phyloP scores from a whole-genome alignment of 2,329 filamentous ascomycete species.

The Aspergillus japonicus region DNA sequence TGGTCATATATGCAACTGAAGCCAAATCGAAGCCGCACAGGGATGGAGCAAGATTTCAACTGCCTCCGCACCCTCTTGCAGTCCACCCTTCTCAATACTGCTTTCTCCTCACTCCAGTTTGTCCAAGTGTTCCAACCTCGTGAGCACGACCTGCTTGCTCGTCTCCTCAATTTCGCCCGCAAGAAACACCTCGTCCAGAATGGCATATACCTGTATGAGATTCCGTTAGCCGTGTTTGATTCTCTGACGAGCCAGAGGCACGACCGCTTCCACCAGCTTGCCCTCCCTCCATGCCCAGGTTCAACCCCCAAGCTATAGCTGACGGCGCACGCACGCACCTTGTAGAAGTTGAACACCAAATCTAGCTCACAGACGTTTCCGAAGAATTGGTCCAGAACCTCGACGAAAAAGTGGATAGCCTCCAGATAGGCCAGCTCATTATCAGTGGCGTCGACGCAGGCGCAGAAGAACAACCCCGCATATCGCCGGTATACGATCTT shows the following conservation, averaged over 20 bases:
- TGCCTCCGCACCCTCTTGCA: not conserved
- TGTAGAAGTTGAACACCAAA: constrained; percentile 72
- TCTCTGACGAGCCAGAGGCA: not conserved
- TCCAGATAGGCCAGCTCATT: constrained; percentile 97
- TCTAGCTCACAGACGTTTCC: constrained; percentile 98
- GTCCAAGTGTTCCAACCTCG: constrained; percentile 89
- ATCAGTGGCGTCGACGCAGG: constrained; percentile 97
- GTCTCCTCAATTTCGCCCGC: constrained; percentile 99
- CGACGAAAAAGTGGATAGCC: constrained; percentile 98
- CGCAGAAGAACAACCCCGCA: constrained; percentile 98
- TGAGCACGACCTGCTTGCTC: constrained; percentile 95
- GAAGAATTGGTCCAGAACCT: constrained; percentile 97
- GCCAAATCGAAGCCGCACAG: not conserved
- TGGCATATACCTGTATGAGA: constrained; percentile 75
- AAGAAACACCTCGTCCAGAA: constrained; percentile 95
- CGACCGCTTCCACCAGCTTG: not conserved
- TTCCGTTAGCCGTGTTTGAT: constrained; percentile 11
- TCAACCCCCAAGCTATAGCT: not conserved
- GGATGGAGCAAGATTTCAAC: not conserved
- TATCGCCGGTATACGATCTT: constrained; percentile 98
- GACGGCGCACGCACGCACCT: constrained; percentile 46
- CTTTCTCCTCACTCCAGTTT: constrained; percentile 73
- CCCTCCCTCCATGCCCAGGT: not conserved
- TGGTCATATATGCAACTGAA: constrained; percentile 22
- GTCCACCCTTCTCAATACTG: not conserved